Conservation (phyloP, 2,329 filamentous ascomycete genomes). For the Myriosclerotinia scirpicola region DNA sequence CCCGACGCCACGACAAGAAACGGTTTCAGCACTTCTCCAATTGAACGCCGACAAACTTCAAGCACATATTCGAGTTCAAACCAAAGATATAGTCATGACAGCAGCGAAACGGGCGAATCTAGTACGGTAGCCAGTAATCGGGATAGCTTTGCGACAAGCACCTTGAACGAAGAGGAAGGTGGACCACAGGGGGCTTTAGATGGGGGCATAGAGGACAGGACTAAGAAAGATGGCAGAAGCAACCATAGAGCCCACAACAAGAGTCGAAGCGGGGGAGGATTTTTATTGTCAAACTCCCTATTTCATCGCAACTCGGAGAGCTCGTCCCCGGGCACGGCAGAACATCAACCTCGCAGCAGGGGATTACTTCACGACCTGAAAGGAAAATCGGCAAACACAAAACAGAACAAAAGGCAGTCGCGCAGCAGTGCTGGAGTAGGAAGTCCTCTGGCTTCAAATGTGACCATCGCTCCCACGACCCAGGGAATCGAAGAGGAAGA, state of each 20-base stretch:
- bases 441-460: conserved; percentile 36
- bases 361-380: conserved; percentile 33
- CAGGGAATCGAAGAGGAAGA: conserved; percentile 13
- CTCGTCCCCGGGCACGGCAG: background rate
- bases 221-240: conserved; percentile 30
- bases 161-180: conserved; percentile 18
- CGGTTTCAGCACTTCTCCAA: conserved; percentile 32
- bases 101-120: conserved; percentile 49
- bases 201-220: conserved; percentile 14
- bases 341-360: conserved; percentile 28
- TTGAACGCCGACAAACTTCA: conserved; percentile 31
- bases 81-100: conserved; percentile 41
- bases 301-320: conserved; percentile 13
- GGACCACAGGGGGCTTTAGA: conserved; percentile 22
- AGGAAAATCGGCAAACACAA: conserved; percentile 36
- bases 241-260: conserved; percentile 36
- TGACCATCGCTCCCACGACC: conserved; percentile 25
- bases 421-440: conserved; percentile 33
- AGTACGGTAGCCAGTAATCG: conserved; percentile 43
- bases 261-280: conserved; percentile 37
- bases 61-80: conserved; percentile 31
- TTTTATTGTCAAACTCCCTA: conserved; percentile 35
- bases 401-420: conserved; percentile 33
- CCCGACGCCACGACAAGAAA: conserved; percentile 30
- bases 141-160: conserved; percentile 29